Base-by-base conservation (phyloP, 352 stramenopile species). In the Pythium guiyangense region DNA sequence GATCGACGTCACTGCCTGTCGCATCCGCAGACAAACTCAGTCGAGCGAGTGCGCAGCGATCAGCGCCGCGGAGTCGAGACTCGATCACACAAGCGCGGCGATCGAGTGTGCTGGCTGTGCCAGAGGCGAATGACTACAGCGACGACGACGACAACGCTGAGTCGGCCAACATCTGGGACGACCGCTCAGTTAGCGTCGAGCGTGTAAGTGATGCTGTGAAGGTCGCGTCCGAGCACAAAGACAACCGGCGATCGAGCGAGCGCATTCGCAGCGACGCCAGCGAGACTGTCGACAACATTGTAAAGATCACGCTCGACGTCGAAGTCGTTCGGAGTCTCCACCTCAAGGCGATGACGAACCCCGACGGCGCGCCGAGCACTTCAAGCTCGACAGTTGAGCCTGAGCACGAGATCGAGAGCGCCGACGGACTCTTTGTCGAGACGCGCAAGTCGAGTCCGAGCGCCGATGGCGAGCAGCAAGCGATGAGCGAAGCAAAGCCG, bases 361-460 rank as follows among this genome's bases (percentile, higher is more conserved):
- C 17, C 27, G 42, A 59, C 25, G 27, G 25, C 17, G 25, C 49
- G 2, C 34, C 40, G 11, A 57, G 57, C 14, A 40, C 29, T 26
- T 40, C 26, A 2, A n/a, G 20, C 18, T 62, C 57, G 11, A 62
- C 57, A 2, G 61, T 76, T 4, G 70, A 83, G 37, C 73, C 73
- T 1, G 73, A 83, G 43, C 73, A 69, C 45, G 73, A 83, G 59
- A 66, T 78, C 17, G 70, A 79, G 40, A 57, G 59, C 52, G 54
- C 64, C 22, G 52, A 44, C 35, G 47, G 26, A 2, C 63, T 46
- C 0, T 61, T 44, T 22, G 40, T 61, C 26, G 55, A 54, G 25
- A 35, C 46, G 2, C 46, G 46, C 47, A 61, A 61, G 37, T 29
- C 46, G n/a, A 47, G 17, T 20, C 22, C 40, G 8, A 35, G 27